Evolutionary conservation across 1,139 yeast species (phyloP).

Genomic region (Saccharomyces hybrid): DNA sequence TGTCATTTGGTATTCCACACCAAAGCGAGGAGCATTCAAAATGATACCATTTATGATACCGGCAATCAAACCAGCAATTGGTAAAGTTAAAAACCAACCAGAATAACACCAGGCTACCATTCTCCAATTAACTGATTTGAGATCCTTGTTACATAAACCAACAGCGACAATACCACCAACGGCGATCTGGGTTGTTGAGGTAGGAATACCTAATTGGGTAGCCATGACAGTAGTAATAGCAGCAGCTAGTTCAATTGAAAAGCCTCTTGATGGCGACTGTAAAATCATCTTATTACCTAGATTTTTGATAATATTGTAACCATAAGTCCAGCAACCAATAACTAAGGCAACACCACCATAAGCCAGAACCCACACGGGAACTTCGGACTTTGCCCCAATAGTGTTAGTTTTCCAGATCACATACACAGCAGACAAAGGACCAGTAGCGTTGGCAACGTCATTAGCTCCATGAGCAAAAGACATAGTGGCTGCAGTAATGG

Average conservation of each 20-base stretch:
- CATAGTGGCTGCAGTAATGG: constrained; percentile 70
- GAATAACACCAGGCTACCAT: constrained; percentile 64
- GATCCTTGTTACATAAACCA: constrained; percentile 62
- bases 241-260: constrained; percentile 70
- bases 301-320: constrained; percentile 63
- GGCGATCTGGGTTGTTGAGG: constrained; percentile 75
- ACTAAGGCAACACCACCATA: constrained; percentile 63
- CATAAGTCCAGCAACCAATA: constrained; percentile 66
- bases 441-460: constrained; percentile 74
- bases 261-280: constrained; percentile 79
- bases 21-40: constrained; percentile 55
- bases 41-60: constrained; percentile 62
- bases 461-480: constrained; percentile 80
- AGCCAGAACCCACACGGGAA: constrained; percentile 66
- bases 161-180: constrained; percentile 74
- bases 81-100: constrained; percentile 71
- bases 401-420: constrained; percentile 52
- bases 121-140: constrained; percentile 68
- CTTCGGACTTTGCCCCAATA: constrained; percentile 44
- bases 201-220: constrained; percentile 62
- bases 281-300: constrained; percentile 70
- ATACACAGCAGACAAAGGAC: constrained; percentile 65
- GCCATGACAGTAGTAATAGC: constrained; percentile 73
- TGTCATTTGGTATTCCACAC: constrained; percentile 32
- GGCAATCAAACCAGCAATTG: constrained; percentile 66